These are phyloP conservation scores for Phyllostachys edulis DNA, from an alignment of 176 grass and related monocot genomes.

Conservation along the genomic window DNA sequence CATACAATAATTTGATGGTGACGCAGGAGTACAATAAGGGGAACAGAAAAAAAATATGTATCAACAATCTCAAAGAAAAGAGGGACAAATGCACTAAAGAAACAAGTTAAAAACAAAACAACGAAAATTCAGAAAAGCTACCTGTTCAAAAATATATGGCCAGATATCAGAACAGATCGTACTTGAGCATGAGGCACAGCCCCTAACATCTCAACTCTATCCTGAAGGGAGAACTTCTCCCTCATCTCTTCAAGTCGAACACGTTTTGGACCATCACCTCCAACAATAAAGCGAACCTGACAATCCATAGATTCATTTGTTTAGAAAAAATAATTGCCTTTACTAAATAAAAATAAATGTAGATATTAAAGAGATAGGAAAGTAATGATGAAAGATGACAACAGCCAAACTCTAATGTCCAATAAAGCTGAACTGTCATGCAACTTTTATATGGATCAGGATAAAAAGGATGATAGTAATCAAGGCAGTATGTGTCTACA, in stretches of 20 bases:
- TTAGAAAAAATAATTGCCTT: neutral
- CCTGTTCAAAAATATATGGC: slow-evolving; percentile 98
- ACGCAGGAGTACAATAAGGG: neutral
- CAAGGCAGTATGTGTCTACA: neutral
- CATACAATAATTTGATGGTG: neutral
- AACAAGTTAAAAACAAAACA: neutral
- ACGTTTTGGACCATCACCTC: slow-evolving; percentile 94
- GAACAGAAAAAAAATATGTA: neutral
- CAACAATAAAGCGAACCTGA: slow-evolving; percentile 90
- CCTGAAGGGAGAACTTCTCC: slow-evolving; percentile 91
- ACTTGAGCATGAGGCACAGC: slow-evolving; percentile 97
- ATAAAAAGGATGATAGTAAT: slow-evolving; percentile 13
- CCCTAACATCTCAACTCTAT: slow-evolving; percentile 95
- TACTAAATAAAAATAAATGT: slow-evolving; percentile 7
- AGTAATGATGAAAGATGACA: neutral
- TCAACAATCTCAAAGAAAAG: neutral
- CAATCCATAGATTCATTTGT: slow-evolving; percentile 1
- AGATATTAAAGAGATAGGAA: neutral
- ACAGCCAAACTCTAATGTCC: neutral
- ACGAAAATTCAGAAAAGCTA: slow-evolving; percentile 29
- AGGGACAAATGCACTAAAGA: neutral
- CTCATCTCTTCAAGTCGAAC: slow-evolving; percentile 96
- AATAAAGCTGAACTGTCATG: neutral
- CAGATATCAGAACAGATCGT: slow-evolving; percentile 84
- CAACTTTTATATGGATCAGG: slow-evolving; percentile 1